These are phyloP conservation scores for Aegilops speltoides DNA, from an alignment of 176 grass and related monocot species.

Conservation along the genomic window DNA sequence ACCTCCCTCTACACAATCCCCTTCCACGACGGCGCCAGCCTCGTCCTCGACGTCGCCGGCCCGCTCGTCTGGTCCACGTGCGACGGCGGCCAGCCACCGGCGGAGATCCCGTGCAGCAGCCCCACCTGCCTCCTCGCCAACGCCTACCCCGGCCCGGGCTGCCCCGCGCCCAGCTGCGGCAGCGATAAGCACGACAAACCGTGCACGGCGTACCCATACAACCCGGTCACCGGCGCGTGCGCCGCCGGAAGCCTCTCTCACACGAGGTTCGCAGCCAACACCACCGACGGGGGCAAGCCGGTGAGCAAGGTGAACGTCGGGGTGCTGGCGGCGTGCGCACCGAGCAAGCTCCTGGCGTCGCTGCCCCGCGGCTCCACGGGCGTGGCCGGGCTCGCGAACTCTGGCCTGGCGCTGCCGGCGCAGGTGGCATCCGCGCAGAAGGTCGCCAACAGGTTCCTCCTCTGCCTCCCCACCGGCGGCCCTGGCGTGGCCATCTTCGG, in stretches of 20 bases:
- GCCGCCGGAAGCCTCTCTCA: slow-evolving; percentile 25
- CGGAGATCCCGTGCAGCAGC: background rate
- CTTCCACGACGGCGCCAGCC: background rate
- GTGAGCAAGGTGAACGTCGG: background rate
- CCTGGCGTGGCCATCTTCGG: slow-evolving; percentile 44
- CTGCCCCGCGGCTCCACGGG: slow-evolving; percentile 19
- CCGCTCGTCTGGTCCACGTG: slow-evolving; percentile 44
- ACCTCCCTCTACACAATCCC: slow-evolving; percentile 43
- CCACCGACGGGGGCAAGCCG: slow-evolving; percentile 55
- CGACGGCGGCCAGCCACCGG: background rate
- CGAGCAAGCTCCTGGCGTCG: background rate
- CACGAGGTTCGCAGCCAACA: slow-evolving; percentile 21
- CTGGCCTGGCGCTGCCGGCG: slow-evolving; percentile 28
- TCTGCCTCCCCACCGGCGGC: slow-evolving; percentile 51
- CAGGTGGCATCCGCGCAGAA: slow-evolving; percentile 34
- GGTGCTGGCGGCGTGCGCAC: slow-evolving; percentile 28
- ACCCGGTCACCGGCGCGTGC: slow-evolving; percentile 42
- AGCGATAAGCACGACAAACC: background rate
- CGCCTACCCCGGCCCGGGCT: background rate
- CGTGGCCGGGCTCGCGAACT: slow-evolving; percentile 41
- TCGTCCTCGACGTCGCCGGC: slow-evolving; percentile 33
- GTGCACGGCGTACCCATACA: slow-evolving; percentile 32
- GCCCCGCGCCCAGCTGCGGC: background rate
- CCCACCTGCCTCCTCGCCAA: slow-evolving; percentile 15
- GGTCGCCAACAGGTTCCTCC: slow-evolving; percentile 31